These are phyloP conservation scores for Exophiala sp. DNA, from an alignment of 2,329 filamentous ascomycete species.

Conservation along the genomic window DNA sequence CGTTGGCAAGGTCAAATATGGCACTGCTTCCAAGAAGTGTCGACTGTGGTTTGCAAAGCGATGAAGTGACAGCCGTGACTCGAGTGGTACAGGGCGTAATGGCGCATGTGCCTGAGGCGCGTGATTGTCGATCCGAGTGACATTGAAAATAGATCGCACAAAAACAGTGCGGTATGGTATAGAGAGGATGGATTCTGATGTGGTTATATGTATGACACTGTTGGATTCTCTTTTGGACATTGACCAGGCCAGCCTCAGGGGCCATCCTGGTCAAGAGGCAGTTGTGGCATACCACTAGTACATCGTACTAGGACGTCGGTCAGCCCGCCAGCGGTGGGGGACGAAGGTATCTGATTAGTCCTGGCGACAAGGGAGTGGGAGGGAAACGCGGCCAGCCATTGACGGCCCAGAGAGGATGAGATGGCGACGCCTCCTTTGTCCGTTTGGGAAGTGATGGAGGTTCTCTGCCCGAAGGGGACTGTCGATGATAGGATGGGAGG, in stretches of 20 bases:
- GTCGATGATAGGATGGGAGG: neutral
- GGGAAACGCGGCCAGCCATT: neutral
- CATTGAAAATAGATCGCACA: neutral
- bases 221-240: neutral
- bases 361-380: neutral
- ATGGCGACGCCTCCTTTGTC: neutral
- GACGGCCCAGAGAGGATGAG: neutral
- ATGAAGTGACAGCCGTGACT: slow-evolving; percentile 13
- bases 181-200: neutral
- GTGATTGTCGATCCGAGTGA: slow-evolving; percentile 1
- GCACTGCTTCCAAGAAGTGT: neutral
- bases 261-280: neutral
- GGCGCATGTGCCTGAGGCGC: slow-evolving; percentile 12
- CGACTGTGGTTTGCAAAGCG: neutral
- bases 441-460: neutral
- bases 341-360: too few species aligned
- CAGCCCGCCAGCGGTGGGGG: neutral
- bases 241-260: neutral
- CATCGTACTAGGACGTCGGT: neutral
- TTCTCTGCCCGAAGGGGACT: neutral
- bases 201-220: neutral
- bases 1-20: neutral
- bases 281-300: neutral
- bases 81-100: slow-evolving; percentile 10
- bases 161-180: neutral